phyloP scores from a whole-genome alignment of 2,329 filamentous ascomycete genomes.

The Aureobasidium sp. region DNA sequence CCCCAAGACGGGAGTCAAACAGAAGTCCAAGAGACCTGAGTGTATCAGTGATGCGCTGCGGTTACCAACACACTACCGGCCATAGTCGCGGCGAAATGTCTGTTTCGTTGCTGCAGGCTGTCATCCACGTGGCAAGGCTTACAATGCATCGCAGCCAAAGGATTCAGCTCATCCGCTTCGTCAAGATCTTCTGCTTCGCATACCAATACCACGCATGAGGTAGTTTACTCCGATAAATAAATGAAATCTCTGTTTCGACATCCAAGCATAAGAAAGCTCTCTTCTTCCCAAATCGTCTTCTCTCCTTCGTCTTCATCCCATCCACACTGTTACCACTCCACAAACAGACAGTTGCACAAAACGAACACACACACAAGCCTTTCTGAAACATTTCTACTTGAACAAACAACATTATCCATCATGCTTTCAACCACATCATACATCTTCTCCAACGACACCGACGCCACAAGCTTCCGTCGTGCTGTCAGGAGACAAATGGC shows the following conservation, averaged over 20 bases:
- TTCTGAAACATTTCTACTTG: background rate
- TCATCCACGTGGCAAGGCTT: background rate
- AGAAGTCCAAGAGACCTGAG: too few species aligned
- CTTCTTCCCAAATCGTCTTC: background rate
- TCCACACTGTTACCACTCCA: background rate
- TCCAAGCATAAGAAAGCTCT: background rate
- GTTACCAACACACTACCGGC: accelerated
- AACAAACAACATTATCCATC: background rate
- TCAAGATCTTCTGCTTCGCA: background rate
- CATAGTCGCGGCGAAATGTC: background rate
- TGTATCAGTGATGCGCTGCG: too few species aligned
- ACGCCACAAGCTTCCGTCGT: background rate
- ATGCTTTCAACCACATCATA: background rate
- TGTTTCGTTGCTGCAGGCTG: background rate
- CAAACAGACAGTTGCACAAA: background rate
- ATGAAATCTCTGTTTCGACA: background rate
- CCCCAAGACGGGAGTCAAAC: too few species aligned
- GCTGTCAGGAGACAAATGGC: background rate
- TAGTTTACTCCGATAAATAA: background rate
- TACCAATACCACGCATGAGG: background rate
- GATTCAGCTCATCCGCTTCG: background rate
- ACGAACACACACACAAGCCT: background rate
- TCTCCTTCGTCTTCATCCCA: background rate
- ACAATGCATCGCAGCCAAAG: background rate
- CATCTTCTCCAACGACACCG: background rate